A percentile compares a stretch with the other conserved stretches of the same genome.
Evolutionary conservation across 2,329 filamentous ascomycete genomes (phyloP).

Genomic region (Venturia aucupariae): DNA sequence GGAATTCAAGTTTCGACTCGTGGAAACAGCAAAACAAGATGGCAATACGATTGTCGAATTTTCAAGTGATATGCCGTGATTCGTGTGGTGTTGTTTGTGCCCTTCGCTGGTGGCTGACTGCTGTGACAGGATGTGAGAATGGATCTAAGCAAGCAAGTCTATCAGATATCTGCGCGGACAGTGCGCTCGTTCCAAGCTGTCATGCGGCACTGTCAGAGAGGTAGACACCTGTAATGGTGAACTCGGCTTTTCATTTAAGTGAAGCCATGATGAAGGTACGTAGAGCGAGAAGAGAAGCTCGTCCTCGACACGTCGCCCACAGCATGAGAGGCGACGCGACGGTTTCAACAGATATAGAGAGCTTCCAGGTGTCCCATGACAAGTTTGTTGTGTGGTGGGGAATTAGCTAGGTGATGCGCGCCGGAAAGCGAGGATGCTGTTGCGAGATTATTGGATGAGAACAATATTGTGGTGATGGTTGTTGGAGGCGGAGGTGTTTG

Average conservation of each 20-base stretch:
- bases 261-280: neutral
- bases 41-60: too few species aligned
- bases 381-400: neutral
- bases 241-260: neutral
- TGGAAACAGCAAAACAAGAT: neutral
- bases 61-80: neutral
- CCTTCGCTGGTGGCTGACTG: neutral
- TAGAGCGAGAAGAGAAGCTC: neutral
- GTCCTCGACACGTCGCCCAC: neutral
- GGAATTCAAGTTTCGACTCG: neutral
- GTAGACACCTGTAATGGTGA: neutral
- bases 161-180: too few species aligned
- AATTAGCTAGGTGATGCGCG: neutral
- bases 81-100: neutral
- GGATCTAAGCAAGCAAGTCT: neutral
- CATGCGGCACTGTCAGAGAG: too few species aligned
- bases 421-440: neutral
- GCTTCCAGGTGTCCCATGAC: neutral
- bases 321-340: neutral
- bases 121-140: neutral
- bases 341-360: neutral
- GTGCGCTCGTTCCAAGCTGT: neutral
- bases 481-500: neutral
- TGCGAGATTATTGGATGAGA: slow-evolving; percentile 1
- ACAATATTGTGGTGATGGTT: neutral